Evolutionary conservation across 169 alveolate genomes (phyloP).

Genomic region (Besnoitia besnoiti): DNA sequence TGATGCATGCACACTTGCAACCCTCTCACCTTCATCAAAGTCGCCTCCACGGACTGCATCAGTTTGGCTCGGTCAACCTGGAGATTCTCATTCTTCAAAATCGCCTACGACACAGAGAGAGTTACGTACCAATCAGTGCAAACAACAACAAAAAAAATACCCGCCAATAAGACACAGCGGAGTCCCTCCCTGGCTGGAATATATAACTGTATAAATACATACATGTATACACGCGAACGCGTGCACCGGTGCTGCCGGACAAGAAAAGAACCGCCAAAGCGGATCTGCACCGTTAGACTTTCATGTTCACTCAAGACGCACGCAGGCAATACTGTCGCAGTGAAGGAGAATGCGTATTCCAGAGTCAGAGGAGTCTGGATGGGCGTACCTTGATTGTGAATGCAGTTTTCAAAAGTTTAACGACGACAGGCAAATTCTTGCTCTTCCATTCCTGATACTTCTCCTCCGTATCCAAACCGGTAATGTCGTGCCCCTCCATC

Average conservation of each 20-base stretch:
- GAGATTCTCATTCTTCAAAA: constrained; percentile 22
- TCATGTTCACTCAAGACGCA: too few relatives aligned
- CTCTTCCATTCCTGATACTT: constrained; percentile 35
- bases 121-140: too few relatives aligned
- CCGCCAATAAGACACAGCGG: too few relatives aligned
- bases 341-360: too few relatives aligned
- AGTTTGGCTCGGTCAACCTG: constrained; percentile 15
- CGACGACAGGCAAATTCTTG: not conserved
- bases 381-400: constrained; percentile 28
- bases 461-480: constrained; percentile 29
- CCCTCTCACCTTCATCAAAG: constrained; percentile 35
- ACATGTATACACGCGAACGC: not conserved
- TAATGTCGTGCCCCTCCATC: constrained; percentile 25
- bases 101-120: constrained; percentile 1
- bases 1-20: too few relatives aligned
- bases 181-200: too few relatives aligned
- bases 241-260: not conserved
- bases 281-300: too few relatives aligned
- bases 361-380: too few relatives aligned
- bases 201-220: not conserved
- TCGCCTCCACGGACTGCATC: constrained; percentile 22
- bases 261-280: not conserved
- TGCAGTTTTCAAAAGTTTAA: constrained; percentile 18
- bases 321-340: too few relatives aligned
- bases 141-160: too few relatives aligned